Base-by-base conservation (phyloP, 2,329 filamentous ascomycete species). In the Phaeosphaeria sp. region DNA sequence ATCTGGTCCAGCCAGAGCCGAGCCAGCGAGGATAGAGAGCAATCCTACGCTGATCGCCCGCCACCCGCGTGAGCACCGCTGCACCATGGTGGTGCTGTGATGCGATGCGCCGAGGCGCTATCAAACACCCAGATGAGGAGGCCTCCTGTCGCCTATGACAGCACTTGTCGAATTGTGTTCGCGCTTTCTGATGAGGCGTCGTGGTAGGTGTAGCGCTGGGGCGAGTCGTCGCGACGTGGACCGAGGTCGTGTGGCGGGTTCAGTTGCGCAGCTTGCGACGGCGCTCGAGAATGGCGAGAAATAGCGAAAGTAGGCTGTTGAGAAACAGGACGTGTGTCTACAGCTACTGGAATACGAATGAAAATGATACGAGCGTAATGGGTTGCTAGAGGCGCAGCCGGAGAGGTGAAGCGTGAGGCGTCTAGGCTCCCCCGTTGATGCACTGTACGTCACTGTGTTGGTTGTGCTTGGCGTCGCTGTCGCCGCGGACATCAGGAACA, bases 1-100 rank as follows among this genome's bases (percentile, higher is more conserved):
- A 25, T 74, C 72, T 36, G 74, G 73, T 6, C 67, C 69, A 11
- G 69, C 73, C 25, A 74, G 55, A 22, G 66, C 68, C 17, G 72
- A 55, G n/a, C 61, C 65, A 13, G 68, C 67, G 36, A 75, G 61
- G 36, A 73, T 56, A 52, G 68, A 64, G 36, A 76, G 56, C 52
- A 77, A 56, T 17, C 69, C 72, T 18, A 71, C 67, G 21, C 70
- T 39, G 40, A 52, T 46, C 15, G 40, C 11, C 27, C 50, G 30
- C 50, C 50, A 69, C 61, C 63, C 64, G 51, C 63, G 52, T 24
- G 64, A 63, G 61, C 61, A 61, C 51, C 49, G 64, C 59, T 64
- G 71, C 60, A 61, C 63, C 65, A 68, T 72, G 9, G 18, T 59
- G 45, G 46, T 6, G 24, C 22, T 13, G n/a, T 58, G 45, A 47